phyloP scores from a whole-genome alignment of 2,329 filamentous ascomycete genomes.

The Nannizzia gypsea region DNA sequence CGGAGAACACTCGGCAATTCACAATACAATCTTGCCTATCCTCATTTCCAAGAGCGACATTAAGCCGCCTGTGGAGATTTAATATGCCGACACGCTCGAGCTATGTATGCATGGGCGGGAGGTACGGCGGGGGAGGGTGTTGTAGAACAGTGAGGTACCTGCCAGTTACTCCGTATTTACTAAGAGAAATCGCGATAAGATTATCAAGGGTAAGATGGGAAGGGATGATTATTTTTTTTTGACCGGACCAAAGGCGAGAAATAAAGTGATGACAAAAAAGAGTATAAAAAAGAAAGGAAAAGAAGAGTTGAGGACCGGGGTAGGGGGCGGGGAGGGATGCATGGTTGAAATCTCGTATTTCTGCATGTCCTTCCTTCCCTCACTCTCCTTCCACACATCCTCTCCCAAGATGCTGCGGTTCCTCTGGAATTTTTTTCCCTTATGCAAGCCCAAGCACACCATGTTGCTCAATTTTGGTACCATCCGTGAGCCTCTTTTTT shows the following conservation, averaged over 20 bases:
- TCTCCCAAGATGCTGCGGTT: not conserved
- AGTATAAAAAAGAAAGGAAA: not conserved
- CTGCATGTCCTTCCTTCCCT: not conserved
- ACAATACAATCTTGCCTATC: too few species aligned
- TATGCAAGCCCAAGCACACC: not conserved
- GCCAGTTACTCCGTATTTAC: not conserved
- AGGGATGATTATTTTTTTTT: not conserved
- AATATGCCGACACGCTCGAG: not conserved
- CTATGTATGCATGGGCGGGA: not conserved
- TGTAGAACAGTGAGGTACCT: not conserved
- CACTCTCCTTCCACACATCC: not conserved
- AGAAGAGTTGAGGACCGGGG: not conserved
- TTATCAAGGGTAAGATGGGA: not conserved
- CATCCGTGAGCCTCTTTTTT: not conserved
- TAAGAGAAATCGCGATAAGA: not conserved
- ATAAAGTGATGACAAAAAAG: not conserved
- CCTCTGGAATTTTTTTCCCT: not conserved
- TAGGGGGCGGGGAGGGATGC: not conserved
- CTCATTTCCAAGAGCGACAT: not conserved
- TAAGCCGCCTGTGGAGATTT: not conserved
- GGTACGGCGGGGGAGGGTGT: too few species aligned
- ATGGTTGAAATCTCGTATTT: constrained; percentile 2
- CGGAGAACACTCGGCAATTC: too few species aligned
- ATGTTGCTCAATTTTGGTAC: not conserved
- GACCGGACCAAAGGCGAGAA: not conserved